Percentiles rank a stretch among this genome's conserved stretches.
phyloP scores from a whole-genome alignment of 2,329 filamentous ascomycete species.

The Trichoderma breve region DNA sequence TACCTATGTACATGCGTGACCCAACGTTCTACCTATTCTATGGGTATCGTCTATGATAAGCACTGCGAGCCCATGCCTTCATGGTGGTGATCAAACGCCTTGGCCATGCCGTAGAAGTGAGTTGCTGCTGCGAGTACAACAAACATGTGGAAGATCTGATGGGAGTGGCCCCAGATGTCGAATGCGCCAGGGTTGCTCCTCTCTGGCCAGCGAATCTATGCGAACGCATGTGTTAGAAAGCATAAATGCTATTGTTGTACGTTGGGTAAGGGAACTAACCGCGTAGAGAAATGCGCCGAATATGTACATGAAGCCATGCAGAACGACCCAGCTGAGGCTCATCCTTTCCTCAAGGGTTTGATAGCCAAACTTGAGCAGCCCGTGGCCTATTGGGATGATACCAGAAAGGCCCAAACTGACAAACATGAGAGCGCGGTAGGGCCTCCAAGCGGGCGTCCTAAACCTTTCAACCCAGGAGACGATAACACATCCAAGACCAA shows the following conservation, averaged over 20 bases:
- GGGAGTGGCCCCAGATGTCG: conserved; percentile 89
- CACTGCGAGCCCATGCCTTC: conserved; percentile 55
- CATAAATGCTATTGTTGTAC: neutral
- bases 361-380: conserved; percentile 65
- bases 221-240: neutral
- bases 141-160: conserved; percentile 93
- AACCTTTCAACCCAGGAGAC: conserved; percentile 82
- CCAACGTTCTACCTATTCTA: neutral
- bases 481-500: conserved; percentile 72
- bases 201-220: conserved; percentile 79
- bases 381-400: conserved; percentile 79
- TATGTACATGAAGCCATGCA: conserved; percentile 83
- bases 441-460: conserved; percentile 77
- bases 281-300: conserved; percentile 84
- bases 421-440: conserved; percentile 87
- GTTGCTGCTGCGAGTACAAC: conserved; percentile 78
- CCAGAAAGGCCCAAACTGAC: conserved; percentile 82
- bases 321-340: conserved; percentile 74
- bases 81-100: conserved; percentile 85
- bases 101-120: conserved; percentile 77
- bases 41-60: conserved; percentile 20
- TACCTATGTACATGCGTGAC: neutral
- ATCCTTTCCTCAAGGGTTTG: conserved; percentile 67
- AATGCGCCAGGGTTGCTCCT: conserved; percentile 72
- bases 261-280: conserved; percentile 44